phyloP scores from a whole-genome alignment of 176 grass and related monocot species.

The Cenchrus purpureus region DNA sequence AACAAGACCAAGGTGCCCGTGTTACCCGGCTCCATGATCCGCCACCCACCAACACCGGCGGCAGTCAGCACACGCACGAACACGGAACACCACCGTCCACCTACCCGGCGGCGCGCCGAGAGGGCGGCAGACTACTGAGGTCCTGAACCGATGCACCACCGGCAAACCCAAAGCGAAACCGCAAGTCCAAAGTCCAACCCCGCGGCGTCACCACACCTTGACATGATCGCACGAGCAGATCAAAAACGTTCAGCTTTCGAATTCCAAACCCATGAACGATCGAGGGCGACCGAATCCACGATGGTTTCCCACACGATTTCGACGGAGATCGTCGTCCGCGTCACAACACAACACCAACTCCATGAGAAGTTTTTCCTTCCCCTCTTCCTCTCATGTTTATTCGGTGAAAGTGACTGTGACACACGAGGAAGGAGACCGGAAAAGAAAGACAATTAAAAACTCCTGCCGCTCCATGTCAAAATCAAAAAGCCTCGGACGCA shows the following conservation, averaged over 20 bases:
- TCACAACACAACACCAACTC: slow-evolving; percentile 23
- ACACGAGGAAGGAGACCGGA: no score
- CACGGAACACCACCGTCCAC: slow-evolving; percentile 24
- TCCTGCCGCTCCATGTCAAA: background rate
- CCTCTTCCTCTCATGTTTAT: background rate
- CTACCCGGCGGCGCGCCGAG: slow-evolving; percentile 1
- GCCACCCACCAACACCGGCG: slow-evolving; percentile 44
- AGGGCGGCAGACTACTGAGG: background rate
- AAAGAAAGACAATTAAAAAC: background rate
- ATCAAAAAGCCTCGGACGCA: background rate
- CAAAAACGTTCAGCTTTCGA: background rate
- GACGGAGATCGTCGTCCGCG: background rate
- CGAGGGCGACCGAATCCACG: slow-evolving; percentile 7
- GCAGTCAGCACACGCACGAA: background rate
- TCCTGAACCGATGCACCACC: slow-evolving; percentile 39
- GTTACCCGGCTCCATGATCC: slow-evolving; percentile 49
- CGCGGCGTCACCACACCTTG: slow-evolving; percentile 31
- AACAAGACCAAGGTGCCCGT: background rate
- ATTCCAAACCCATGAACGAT: slow-evolving; percentile 13
- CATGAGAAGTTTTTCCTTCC: background rate
- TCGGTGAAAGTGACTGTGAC: background rate
- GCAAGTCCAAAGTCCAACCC: slow-evolving; percentile 15
- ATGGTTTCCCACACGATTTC: slow-evolving; percentile 36
- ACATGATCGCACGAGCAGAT: background rate
- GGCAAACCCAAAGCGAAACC: slow-evolving; percentile 33